phyloP scores from a whole-genome alignment of 768 basidiomycete species.

The Boletus rubroflammeus region DNA sequence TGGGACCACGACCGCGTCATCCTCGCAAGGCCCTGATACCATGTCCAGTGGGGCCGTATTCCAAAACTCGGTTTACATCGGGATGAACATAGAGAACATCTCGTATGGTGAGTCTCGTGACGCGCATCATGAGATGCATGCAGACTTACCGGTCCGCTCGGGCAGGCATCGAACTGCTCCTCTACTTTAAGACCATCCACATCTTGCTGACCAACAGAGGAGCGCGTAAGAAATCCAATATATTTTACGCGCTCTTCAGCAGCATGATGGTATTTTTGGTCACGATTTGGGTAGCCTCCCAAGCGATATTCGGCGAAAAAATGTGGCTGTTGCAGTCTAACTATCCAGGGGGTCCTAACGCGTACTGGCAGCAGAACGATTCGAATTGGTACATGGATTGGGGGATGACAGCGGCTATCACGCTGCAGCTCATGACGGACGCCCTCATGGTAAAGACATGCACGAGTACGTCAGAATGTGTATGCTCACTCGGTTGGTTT shows the following conservation, averaged over 20 bases:
- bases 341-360: conserved; percentile 35
- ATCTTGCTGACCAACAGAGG: conserved; percentile 3
- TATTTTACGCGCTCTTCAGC: conserved; percentile 27
- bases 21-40: not conserved
- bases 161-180: conserved; percentile 22
- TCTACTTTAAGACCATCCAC: conserved; percentile 24
- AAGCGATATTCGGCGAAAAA: conserved; percentile 23
- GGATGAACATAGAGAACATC: conserved; percentile 16
- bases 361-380: conserved; percentile 27
- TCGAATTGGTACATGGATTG: conserved; percentile 28
- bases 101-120: conserved; percentile 21
- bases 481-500: conserved; percentile 11
- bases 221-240: conserved; percentile 3
- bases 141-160: not conserved
- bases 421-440: conserved; percentile 36
- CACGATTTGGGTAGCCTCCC: conserved; percentile 29
- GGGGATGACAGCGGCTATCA: conserved; percentile 22
- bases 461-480: not conserved
- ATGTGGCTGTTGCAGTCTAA: conserved; percentile 35
- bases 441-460: conserved; percentile 23
- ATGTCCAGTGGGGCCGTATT: not conserved
- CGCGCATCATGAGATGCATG: not conserved
- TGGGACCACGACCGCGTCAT: not conserved
- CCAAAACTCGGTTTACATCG: conserved; percentile 16
- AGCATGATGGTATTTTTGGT: conserved; percentile 24